Conservation (phyloP, 148 eudicot genomes). For the Cornus suecica region DNA sequence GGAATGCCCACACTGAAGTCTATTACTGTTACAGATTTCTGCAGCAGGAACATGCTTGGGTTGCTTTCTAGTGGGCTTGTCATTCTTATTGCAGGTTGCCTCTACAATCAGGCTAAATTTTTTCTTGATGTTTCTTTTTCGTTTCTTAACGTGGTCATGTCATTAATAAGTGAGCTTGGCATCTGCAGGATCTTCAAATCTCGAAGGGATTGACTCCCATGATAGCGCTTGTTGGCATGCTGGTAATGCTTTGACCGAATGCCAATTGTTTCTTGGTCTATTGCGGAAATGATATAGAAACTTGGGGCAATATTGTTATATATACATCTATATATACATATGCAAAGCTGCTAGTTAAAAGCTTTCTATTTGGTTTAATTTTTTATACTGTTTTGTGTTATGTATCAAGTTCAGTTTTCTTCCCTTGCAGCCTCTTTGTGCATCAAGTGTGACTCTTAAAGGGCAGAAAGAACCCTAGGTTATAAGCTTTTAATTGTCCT, state of each 20-base stretch:
- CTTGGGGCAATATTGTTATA: too few relatives aligned
- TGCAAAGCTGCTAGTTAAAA: too few relatives aligned
- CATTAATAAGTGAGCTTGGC: conserved; percentile 3
- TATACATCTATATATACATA: too few relatives aligned
- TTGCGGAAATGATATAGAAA: not conserved
- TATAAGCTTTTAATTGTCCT: not conserved
- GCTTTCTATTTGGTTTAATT: too few relatives aligned
- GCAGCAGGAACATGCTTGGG: conserved; percentile 89
- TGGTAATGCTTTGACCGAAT: conserved; percentile 49
- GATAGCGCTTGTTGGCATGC: conserved; percentile 63
- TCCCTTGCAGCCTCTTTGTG: not conserved
- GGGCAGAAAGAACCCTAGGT: too few relatives aligned
- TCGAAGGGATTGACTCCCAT: conserved; percentile 46
- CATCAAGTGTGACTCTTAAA: not conserved
- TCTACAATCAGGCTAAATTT: not conserved
- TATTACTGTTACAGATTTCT: conserved; percentile 50
- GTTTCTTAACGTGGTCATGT: not conserved
- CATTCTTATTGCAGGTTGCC: conserved; percentile 75
- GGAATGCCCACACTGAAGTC: conserved; percentile 1
- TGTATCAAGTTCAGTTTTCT: not conserved
- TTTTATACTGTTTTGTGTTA: too few relatives aligned
- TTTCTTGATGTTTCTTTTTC: not conserved
- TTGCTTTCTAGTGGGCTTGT: conserved; percentile 51
- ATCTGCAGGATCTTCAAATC: conserved; percentile 48
- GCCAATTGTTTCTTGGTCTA: not conserved